These are phyloP conservation scores for Aureobasidium sp. DNA, from an alignment of 2,329 filamentous ascomycete genomes.

Conservation along the genomic window DNA sequence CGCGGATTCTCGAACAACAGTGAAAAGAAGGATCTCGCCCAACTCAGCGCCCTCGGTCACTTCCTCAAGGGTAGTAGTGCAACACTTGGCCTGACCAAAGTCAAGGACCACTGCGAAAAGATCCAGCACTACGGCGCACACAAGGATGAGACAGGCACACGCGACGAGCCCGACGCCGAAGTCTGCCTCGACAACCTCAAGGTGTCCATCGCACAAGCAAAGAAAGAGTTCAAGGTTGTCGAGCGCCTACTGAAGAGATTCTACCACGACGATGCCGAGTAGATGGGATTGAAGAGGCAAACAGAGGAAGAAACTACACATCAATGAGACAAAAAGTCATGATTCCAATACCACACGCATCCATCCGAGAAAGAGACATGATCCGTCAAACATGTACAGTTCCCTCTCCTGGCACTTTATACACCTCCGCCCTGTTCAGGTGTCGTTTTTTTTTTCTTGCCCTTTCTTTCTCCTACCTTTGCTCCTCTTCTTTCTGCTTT, in stretches of 20 bases:
- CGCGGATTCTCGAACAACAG: slow-evolving; percentile 36
- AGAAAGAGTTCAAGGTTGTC: slow-evolving; percentile 67
- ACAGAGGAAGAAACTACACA: neutral
- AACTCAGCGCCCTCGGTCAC: slow-evolving; percentile 78
- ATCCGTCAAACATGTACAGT: neutral
- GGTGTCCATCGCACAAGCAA: slow-evolving; percentile 61
- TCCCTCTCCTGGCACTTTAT: neutral
- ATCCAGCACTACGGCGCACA: slow-evolving; percentile 86
- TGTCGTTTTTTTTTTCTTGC: neutral
- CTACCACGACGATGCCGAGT: slow-evolving; percentile 52
- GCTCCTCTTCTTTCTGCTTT: neutral
- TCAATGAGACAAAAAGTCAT: slow-evolving; percentile 8
- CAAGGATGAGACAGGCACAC: slow-evolving; percentile 68
- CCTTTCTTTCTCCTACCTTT: neutral
- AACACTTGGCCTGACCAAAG: slow-evolving; percentile 80
- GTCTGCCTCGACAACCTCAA: slow-evolving; percentile 62
- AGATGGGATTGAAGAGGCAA: neutral
- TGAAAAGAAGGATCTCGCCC: slow-evolving; percentile 56
- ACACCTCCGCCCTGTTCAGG: neutral
- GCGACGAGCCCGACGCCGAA: slow-evolving; percentile 57
- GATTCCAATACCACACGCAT: neutral
- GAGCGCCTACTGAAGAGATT: slow-evolving; percentile 63
- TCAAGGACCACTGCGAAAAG: slow-evolving; percentile 90
- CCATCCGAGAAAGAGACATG: neutral
- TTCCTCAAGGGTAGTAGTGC: slow-evolving; percentile 97